Percentiles rank a stretch among this genome's conserved stretches.
phyloP scores from a whole-genome alignment of 495 filamentous ascomycete genomes.

The Aspergillus hancockii region DNA sequence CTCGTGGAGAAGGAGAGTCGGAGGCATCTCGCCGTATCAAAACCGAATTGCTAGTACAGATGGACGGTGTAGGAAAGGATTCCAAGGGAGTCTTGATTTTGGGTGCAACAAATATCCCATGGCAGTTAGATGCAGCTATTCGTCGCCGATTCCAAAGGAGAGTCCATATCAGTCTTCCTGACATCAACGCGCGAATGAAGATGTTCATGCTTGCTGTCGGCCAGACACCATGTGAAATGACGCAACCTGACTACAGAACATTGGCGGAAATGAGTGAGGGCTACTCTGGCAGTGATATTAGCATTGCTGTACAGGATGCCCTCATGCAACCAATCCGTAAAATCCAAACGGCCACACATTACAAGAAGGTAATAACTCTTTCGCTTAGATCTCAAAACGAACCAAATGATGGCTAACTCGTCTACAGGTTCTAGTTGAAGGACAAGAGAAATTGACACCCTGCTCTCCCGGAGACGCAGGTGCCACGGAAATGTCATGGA shows the following conservation, averaged over 20 bases:
- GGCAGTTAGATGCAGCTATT: conserved; percentile 98
- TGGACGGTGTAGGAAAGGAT: conserved; percentile 98
- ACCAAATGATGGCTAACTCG: conserved; percentile 3
- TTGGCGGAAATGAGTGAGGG: conserved; percentile 83
- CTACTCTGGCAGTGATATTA: conserved; percentile 95
- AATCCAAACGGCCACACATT: conserved; percentile 98
- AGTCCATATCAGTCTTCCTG: conserved; percentile 92
- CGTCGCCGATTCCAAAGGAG: conserved; percentile 92
- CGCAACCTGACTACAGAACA: conserved; percentile 71
- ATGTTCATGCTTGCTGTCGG: conserved; percentile 98
- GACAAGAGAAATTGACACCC: conserved; percentile 77
- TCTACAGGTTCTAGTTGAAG: conserved; percentile 68
- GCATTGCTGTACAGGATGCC: conserved; percentile 94
- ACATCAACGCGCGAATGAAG: conserved; percentile 82
- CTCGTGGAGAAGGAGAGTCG: conserved; percentile 94
- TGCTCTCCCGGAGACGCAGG: conserved; percentile 89
- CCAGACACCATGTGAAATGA: conserved; percentile 83
- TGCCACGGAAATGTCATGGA: conserved; percentile 93
- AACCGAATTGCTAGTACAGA: conserved; percentile 96
- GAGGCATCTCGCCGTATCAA: conserved; percentile 98
- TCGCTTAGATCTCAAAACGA: background rate
- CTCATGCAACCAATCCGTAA: conserved; percentile 97
- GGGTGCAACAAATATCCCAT: conserved; percentile 97
- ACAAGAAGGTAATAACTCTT: conserved; percentile 72
- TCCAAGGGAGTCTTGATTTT: conserved; percentile 91